These are phyloP conservation scores for Vitellaria paradoxa DNA, from an alignment of 179 eudicot genomes.

Conservation along the genomic window DNA sequence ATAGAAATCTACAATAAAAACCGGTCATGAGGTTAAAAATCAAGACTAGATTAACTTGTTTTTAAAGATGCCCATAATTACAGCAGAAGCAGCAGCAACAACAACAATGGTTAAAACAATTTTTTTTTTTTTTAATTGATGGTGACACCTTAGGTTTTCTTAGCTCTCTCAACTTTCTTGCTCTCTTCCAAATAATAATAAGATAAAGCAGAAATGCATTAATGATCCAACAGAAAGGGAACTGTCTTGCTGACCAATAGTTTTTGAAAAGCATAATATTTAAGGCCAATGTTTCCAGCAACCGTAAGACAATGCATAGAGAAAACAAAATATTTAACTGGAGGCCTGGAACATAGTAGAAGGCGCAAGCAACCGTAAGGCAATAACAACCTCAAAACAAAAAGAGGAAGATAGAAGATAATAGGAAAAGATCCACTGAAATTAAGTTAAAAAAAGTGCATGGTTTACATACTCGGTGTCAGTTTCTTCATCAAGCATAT, in stretches of 20 bases:
- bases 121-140: no score
- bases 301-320: neutral
- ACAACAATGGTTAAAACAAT: no score
- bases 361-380: neutral
- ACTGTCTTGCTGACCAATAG: neutral
- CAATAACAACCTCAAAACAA: neutral
- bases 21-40: no score
- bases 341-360: neutral
- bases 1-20: no score
- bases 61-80: no score
- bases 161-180: no score
- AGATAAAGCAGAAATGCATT: neutral
- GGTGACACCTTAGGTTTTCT: no score
- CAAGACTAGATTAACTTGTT: no score
- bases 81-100: no score
- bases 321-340: neutral
- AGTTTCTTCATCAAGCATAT: slow-evolving; percentile 97
- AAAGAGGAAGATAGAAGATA: neutral
- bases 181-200: neutral
- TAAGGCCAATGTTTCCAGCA: neutral
- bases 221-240: neutral
- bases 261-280: neutral
- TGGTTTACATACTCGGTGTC: slow-evolving; percentile 74
- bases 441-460: neutral
- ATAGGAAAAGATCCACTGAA: neutral